phyloP scores from a whole-genome alignment of 345 rosid species.

The Eucalyptus paniculata region DNA sequence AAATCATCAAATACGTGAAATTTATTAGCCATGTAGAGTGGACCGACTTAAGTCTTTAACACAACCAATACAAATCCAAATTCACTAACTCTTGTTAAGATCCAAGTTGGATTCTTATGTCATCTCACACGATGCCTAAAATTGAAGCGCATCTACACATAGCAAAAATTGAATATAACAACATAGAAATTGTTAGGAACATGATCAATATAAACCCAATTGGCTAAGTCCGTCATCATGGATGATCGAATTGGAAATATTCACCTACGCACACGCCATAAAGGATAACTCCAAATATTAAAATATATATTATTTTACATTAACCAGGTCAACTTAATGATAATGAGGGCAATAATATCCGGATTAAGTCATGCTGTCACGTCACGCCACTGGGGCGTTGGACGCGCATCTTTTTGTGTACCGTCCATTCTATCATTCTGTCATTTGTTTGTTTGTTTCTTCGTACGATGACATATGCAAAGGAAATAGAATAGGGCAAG shows the following conservation, averaged over 20 bases:
- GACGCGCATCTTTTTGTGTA: not conserved
- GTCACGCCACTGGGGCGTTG: not conserved
- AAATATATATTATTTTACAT: not conserved
- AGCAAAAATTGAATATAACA: not conserved
- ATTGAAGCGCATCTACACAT: not conserved
- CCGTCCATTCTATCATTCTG: not conserved
- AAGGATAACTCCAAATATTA: not conserved
- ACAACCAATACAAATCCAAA: not conserved
- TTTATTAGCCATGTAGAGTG: not conserved
- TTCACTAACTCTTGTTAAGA: not conserved
- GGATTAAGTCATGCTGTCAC: not conserved
- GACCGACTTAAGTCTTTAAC: not conserved
- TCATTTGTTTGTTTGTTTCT: not conserved
- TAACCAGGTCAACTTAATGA: not conserved
- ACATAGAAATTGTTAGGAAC: not conserved
- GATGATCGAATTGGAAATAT: not conserved
- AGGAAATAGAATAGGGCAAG: not conserved
- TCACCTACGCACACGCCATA: not conserved
- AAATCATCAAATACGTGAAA: not conserved
- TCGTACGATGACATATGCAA: not conserved
- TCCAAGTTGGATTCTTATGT: not conserved
- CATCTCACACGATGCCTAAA: not conserved
- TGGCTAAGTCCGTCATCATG: not conserved
- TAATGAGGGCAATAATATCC: not conserved
- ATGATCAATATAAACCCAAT: not conserved